Evolutionary conservation across 78 protist genomes (phyloP), one percentile per base, ranked within the genome.

Genomic region (Chrysochromulina parva): DNA sequence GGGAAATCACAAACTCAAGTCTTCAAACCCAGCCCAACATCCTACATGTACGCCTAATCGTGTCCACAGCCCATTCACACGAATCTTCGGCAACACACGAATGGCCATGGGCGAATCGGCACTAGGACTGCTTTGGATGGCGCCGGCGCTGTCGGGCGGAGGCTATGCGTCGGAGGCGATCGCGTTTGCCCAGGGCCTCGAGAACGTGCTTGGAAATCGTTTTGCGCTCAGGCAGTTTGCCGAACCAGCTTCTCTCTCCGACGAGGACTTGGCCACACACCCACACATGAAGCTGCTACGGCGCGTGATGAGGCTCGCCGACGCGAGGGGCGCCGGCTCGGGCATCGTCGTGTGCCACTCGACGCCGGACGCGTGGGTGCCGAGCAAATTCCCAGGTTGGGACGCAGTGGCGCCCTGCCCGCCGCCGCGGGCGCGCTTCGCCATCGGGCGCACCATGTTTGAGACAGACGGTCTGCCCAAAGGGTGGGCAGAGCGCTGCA

Each of bases 401-500:
- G 86, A 78, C 47, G 86, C 20, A 48, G 5, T 78, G 38, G 86
- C 0, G 62, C 86, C 86, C 57, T 78, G 86, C 60, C 86, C 86
- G 60, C 86, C 86, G 6, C 62, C 62, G 58, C 14, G 1, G 17
- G 86, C 86, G 5, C 10, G 19, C 13, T 3, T 53, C 73, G 19
- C 28, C 13, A 17, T 93, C 14, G 95, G 93, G 3, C 85, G 95
- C 38, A 85, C 92, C 11, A 93, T 93, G 95, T 90, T 53, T 3
- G 95, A 93, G 88, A 73, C 91, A 1, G 84, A 54, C 58, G 1
- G n/a, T 19, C 6, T 93, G 10, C 92, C 90, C n/a, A 24, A 20
- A 5, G 59, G 60, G 3, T 93, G 93, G 95, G 93, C 74, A 4
- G 73, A 19, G 28, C 58, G 85, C 19, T 52, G 73, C 69, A 53